phyloP scores from a whole-genome alignment of 257 asterid species.

The Capsicum pubescens region DNA sequence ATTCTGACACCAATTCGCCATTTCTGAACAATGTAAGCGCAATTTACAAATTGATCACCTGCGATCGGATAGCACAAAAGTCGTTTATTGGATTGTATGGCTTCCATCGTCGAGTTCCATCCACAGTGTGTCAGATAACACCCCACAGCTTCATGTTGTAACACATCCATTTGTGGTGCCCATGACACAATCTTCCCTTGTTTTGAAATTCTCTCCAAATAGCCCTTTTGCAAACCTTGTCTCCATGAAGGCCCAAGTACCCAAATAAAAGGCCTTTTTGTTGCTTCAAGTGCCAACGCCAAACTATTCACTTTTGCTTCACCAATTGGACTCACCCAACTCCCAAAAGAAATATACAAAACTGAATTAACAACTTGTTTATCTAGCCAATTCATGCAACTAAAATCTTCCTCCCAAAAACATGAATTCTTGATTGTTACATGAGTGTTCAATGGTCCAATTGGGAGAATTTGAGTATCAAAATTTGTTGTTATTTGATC shows the following conservation, averaged over 20 bases:
- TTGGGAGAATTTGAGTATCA: slow-evolving; percentile 37
- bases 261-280: slow-evolving; percentile 65
- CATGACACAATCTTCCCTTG: slow-evolving; percentile 64
- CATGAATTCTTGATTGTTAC: slow-evolving; percentile 33
- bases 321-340: slow-evolving; percentile 85
- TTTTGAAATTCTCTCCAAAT: slow-evolving; percentile 32
- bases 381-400: slow-evolving; percentile 69
- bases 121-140: slow-evolving; percentile 80
- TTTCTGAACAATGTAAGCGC: slow-evolving; percentile 51
- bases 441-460: slow-evolving; percentile 55
- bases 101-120: slow-evolving; percentile 83
- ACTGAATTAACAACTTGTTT: slow-evolving; percentile 55
- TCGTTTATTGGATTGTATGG: slow-evolving; percentile 57
- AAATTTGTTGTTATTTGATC: background rate
- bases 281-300: slow-evolving; percentile 63
- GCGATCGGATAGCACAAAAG: slow-evolving; percentile 77
- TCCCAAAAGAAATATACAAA: slow-evolving; percentile 73
- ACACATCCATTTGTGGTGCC: slow-evolving; percentile 77
- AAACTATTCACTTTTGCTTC: slow-evolving; percentile 49
- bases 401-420: slow-evolving; percentile 65
- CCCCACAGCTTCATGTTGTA: slow-evolving; percentile 56
- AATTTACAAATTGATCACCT: slow-evolving; percentile 69
- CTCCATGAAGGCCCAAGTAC: slow-evolving; percentile 65
- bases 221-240: slow-evolving; percentile 53
- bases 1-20: slow-evolving; percentile 65